Evolutionary conservation across 2,329 filamentous ascomycete genomes (phyloP), one percentile per base, ranked within the genome.

Genomic region (Paecilomyces sp.): DNA sequence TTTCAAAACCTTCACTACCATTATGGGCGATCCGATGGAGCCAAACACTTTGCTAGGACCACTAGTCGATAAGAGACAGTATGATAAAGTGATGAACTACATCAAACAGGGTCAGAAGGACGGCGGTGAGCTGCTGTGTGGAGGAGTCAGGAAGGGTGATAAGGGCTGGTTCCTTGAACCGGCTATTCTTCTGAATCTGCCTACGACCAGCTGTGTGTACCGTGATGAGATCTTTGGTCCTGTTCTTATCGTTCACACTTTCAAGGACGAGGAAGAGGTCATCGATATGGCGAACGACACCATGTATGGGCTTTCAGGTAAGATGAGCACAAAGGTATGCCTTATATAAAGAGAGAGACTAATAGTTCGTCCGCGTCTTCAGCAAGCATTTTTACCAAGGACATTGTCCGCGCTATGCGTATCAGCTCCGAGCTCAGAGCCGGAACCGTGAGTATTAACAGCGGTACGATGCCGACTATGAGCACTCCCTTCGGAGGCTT

Each of bases 311-410:
- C 54, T 58, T 33, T 56, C 24, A 25, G 51, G 51, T 53, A 30
- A 53, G 51, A 25, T 28, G 13, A 13, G 13, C 15, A 53, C 5
- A 6, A 6, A 11, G 22, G 6, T 53, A 25, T 30, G 3, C 30
- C 22, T 4, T 3, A 13, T 15, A 24, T 8, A 22, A 12, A 31
- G 11, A 33, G n/a, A 22, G 3, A 47, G 1, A n/a, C 41, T 47
- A 47, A 47, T n/a, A 47, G 1, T 18, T 22, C 7, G 18, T 41
- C 6, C 15, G 3, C 13, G 15, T 7, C 18, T 18, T 9, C 89
- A 0, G 89, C 89, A 0, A 89, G 89, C n/a, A 87, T 93, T 0
- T 91, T 92, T 64, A 88, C 88, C 0, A 82, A 82, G 57, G 84
- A 92, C 65, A 72, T 92, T 54, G 85, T 87, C 65, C 68, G 80